Base-by-base conservation (phyloP, 164 flowering plant genomes). In the Vitis amurensis region DNA sequence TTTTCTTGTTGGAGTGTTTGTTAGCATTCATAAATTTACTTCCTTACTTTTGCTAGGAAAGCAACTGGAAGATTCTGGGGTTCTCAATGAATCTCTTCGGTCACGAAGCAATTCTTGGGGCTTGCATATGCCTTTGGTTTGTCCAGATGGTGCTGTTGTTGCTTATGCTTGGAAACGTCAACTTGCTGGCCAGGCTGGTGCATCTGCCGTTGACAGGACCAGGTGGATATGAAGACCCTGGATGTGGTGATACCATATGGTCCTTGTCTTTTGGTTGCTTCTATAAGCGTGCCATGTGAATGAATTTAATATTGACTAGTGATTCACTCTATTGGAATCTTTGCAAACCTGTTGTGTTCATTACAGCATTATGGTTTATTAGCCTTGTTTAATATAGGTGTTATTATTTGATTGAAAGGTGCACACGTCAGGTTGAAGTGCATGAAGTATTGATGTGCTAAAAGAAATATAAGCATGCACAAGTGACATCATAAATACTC, bases 121-220 rank as follows among this genome's bases (percentile, higher is more conserved):
- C 50, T 78, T 93, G 76, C 99, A 96, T 77, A 91, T 96, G 98
- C 99, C 99, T 31, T 76, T 96, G 75, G 97, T 96, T 66, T 96
- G 99, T 71, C 99, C 98, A 1, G 99, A 96, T 79, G 98, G 98
- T 27, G 97, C 97, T 47, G 98, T 96, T 61, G 98, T 96, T 72
- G 99, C 99, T 0, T 96, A 96, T 87, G 99, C 99, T 69, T 96
- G 99, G 99, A 96, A 96, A 73, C 94, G 98, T 13, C 99, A 96
- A 74, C 97, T 96, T 68, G 99, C 99, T 69, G 99, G 99, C 47
- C 99, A 95, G 82, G 99, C 99, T 78, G 99, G 97, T 73, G 97
- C 98, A 50, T 93, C 99, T 67, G 99, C 99, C 1, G 99, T 95
- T 66, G 99, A 95, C 69, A 80, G 99, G 68, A 88, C 98, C 67